Evolutionary conservation across 441 rosid species (phyloP).

Genomic region (Erysimum cheiri): DNA sequence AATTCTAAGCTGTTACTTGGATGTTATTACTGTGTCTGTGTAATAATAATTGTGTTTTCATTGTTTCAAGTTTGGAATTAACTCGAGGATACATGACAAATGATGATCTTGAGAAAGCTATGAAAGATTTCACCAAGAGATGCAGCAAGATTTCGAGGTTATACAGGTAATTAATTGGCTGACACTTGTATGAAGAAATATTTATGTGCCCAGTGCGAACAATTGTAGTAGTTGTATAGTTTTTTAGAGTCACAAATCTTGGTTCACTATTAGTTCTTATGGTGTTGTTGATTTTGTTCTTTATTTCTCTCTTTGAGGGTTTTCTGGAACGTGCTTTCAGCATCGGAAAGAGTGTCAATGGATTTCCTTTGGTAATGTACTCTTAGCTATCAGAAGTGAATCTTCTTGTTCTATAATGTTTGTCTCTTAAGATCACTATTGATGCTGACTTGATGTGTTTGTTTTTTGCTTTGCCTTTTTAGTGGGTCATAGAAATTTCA

Average conservation of each 20-base stretch:
- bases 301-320: slow-evolving; percentile 89
- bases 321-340: slow-evolving; percentile 64
- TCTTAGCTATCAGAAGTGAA: slow-evolving; percentile 25
- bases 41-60: slow-evolving; percentile 14
- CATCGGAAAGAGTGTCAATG: slow-evolving; percentile 89
- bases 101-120: slow-evolving; percentile 76
- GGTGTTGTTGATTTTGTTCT: slow-evolving; percentile 59
- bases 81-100: slow-evolving; percentile 82
- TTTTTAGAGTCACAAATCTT: neutral
- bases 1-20: neutral
- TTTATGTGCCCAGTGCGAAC: neutral
- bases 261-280: neutral
- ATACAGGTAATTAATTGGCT: slow-evolving; percentile 66
- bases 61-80: slow-evolving; percentile 51
- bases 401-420: slow-evolving; percentile 25
- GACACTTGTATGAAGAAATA: neutral
- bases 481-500: slow-evolving; percentile 98
- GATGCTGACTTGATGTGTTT: slow-evolving; percentile 22
- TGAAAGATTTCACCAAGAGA: slow-evolving; percentile 70
- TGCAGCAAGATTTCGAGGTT: slow-evolving; percentile 84
- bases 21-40: slow-evolving; percentile 14
- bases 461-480: slow-evolving; percentile 25
- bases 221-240: neutral
- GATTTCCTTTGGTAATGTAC: slow-evolving; percentile 83
- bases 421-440: neutral